A percentile compares a stretch with the other conserved stretches of the same genome.
phyloP scores from a whole-genome alignment of 805 yeast species.

The Sugiyamaella floridensis region DNA sequence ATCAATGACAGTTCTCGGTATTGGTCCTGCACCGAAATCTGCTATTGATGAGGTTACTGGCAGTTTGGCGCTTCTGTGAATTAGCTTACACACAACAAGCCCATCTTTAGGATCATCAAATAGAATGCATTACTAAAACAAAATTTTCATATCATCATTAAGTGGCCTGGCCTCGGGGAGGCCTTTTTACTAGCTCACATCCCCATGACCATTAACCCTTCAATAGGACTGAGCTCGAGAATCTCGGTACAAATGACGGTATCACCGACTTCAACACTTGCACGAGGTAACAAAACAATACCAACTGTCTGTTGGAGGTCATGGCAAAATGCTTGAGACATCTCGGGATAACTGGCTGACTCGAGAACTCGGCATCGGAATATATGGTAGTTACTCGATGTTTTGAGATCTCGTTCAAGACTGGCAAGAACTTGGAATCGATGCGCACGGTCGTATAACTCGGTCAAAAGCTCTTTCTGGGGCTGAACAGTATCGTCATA shows the following conservation, averaged over 20 bases:
- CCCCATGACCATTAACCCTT: constrained; percentile 37
- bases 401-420: constrained; percentile 17
- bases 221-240: constrained; percentile 36
- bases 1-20: constrained; percentile 89
- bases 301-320: constrained; percentile 44
- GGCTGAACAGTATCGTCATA: not conserved
- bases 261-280: constrained; percentile 38
- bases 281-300: constrained; percentile 25
- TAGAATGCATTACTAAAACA: not conserved
- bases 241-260: constrained; percentile 41
- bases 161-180: not conserved
- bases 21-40: constrained; percentile 89
- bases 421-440: constrained; percentile 14
- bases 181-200: constrained; percentile 16
- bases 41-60: constrained; percentile 79
- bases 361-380: constrained; percentile 42
- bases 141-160: not conserved
- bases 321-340: constrained; percentile 42
- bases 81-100: not conserved
- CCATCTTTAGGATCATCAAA: not conserved
- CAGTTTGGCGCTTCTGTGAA: constrained; percentile 61
- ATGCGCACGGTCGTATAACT: constrained; percentile 26
- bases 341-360: constrained; percentile 22
- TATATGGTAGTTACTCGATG: constrained; percentile 18
- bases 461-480: constrained; percentile 14